Base-by-base conservation (phyloP, 2,329 filamentous ascomycete species). In the Penicillium sp. region DNA sequence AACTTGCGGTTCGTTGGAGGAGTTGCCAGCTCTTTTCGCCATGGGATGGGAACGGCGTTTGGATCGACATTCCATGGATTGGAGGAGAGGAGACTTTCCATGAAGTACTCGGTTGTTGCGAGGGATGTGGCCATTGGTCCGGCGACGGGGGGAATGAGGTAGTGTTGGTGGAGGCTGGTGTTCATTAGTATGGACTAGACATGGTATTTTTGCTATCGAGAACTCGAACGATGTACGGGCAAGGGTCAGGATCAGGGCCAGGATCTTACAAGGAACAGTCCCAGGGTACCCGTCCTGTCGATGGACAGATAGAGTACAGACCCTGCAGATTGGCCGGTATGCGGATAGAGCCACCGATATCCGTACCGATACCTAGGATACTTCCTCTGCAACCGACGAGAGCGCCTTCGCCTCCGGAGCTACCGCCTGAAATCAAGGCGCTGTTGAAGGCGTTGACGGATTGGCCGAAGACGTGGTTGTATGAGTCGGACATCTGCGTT, bases 301-400 rank as follows among this genome's bases (percentile, higher is more conserved):
- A 63, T 6, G 67, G 67, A 49, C 51, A 64, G 2, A 69, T 61
- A 5, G 76, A 77, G 35, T 75, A 79, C 0, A 78, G 61, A 2
- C 75, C 76, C 52, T 77, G 74, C 46, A 77, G 72, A 56, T 75
- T 72, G 0, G 77, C 72, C 0, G 78, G 78, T 12, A 80, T 72
- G 2, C 78, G 69, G 45, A 80, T 77, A 2, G 70, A 74, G 8
- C 77, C 77, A n/a, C 78, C 78, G 7, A 80, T 74, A 57, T 81
- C 78, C 3, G 78, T 80, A 2, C 77, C 78, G 1, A 80, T 72
- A 3, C 78, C 78, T 0, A 80, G 56, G 0, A 76, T 54, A 9
- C 72, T 76, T 0, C 77, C 78, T 16, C 73, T 63, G 58, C 76
- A 71, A 0, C 72, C 75, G 2, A 80, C 42, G 3, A 81, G 64